Evolutionary conservation across 768 basidiomycete genomes (phyloP), one percentile per base, ranked within the genome.

Genomic region (Hirschioporus abietinus): DNA sequence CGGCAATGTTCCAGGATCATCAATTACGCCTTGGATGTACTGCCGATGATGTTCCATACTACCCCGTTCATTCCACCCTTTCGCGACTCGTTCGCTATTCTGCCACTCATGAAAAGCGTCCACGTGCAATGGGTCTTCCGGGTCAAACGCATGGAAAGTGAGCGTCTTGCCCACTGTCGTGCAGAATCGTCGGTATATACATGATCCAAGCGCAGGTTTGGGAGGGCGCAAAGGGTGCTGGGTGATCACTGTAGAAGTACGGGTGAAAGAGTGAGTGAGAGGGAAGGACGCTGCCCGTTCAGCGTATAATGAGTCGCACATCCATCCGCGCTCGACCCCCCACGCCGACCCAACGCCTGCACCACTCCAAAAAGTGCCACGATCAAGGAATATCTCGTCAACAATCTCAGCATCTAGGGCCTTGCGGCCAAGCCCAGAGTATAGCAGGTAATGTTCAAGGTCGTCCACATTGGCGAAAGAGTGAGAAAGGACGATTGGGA

Each of bases 291-390:
- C 67, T 30, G 58, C n/a, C 67, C 73, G 35, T 68, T 66, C 23
- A 66, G 68, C n/a, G 67, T 72, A 61, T 71, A 69, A 25, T 72
- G 72, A 74, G 71, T 81, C 66, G 70, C 71, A 75, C 9, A 79
- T 62, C 78, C 78, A 79, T 23, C 75, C 74, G 24, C 70, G 70
- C 0, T 66, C 10, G 65, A 80, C 78, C 4, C 23, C 23, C 60
- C 60, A 61, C 17, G 24, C 9, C 35, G 66, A 18, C 15, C 70
- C 73, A 5, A 78, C 79, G 18, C 82, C 84, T 0, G 82, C 83
- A 5, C 79, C 83, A 67, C 84, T 83, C 83, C 83, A 84, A 72
- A 84, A 84, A 0, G 80, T 71, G 0, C 78, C 73, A 30, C 82
- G 75, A 12, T 75, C 75, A 64, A 84, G 76, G 72, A 81, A 81